Conservation (phyloP, 768 basidiomycete species). For the Suillus hirtellus region DNA sequence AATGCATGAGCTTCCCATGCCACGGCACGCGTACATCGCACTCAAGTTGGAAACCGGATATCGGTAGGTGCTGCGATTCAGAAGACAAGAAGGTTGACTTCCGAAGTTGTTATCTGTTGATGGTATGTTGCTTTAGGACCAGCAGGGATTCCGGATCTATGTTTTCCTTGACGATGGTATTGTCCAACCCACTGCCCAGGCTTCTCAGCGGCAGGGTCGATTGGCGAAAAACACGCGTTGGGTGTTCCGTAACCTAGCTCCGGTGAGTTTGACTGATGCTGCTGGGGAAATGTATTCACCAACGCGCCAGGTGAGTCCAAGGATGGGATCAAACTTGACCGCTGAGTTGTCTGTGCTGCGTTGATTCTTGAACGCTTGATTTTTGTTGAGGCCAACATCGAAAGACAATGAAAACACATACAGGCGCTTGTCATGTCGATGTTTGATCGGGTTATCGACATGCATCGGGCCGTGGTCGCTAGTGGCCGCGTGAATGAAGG, state of each 20-base stretch:
- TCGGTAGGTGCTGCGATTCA: neutral
- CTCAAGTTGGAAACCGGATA: neutral
- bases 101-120: neutral
- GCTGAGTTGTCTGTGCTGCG: neutral
- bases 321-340: neutral
- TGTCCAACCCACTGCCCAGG: constrained; percentile 20
- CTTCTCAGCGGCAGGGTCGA: constrained; percentile 21
- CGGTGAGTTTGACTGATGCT: neutral
- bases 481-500: neutral
- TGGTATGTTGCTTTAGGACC: neutral
- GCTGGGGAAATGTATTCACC: neutral
- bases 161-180: neutral
- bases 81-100: neutral
- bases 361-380: neutral
- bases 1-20: neutral
- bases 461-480: neutral
- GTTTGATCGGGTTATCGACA: neutral
- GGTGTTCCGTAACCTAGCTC: neutral
- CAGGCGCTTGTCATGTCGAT: neutral
- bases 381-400: neutral
- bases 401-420: neutral
- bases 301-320: neutral
- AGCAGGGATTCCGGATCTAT: constrained; percentile 1
- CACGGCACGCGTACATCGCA: neutral
- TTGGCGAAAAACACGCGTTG: constrained; percentile 1